Conservation (phyloP, 306 rosid genomes). For the Urtica urens region DNA sequence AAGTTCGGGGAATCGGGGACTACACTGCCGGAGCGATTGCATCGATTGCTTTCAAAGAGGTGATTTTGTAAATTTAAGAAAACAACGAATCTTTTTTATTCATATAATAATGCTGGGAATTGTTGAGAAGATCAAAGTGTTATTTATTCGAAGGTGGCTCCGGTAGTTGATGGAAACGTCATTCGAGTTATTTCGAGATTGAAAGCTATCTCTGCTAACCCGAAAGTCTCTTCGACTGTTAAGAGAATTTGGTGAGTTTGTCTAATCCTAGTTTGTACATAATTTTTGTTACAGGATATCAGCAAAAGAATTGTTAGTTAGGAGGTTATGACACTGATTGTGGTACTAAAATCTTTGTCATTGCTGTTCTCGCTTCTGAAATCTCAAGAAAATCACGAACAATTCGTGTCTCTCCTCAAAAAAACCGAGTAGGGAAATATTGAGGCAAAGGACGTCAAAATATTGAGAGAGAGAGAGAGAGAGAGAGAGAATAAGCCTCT, state of each 20-base stretch:
- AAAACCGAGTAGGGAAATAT: too few relatives aligned
- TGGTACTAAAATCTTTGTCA: too few relatives aligned
- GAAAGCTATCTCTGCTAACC: conserved; percentile 63
- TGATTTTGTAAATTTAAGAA: conserved; percentile 22
- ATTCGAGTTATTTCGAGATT: conserved; percentile 79
- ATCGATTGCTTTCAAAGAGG: conserved; percentile 87
- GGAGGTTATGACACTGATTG: too few relatives aligned
- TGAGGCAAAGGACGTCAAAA: too few relatives aligned
- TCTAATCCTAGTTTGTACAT: too few relatives aligned
- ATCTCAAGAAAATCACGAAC: too few relatives aligned
- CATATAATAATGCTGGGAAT: conserved; percentile 5
- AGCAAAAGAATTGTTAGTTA: too few relatives aligned
- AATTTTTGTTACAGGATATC: too few relatives aligned
- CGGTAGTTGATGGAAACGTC: conserved; percentile 96
- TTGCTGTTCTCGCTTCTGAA: too few relatives aligned
- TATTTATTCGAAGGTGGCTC: conserved; percentile 83
- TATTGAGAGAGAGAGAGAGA: too few relatives aligned
- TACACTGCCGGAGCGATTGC: conserved; percentile 91
- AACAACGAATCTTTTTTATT: conserved; percentile 15
- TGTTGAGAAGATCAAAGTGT: conserved; percentile 22
- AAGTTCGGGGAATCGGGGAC: conserved; percentile 76
- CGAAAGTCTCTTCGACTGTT: conserved; percentile 46
- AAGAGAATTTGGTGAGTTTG: conserved; percentile 83
- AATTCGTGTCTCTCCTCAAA: too few relatives aligned
- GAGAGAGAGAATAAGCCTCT: too few relatives aligned